Evolutionary conservation across 2,329 filamentous ascomycete genomes (phyloP).

Genomic region (Chrysoporthe austroafricana): DNA sequence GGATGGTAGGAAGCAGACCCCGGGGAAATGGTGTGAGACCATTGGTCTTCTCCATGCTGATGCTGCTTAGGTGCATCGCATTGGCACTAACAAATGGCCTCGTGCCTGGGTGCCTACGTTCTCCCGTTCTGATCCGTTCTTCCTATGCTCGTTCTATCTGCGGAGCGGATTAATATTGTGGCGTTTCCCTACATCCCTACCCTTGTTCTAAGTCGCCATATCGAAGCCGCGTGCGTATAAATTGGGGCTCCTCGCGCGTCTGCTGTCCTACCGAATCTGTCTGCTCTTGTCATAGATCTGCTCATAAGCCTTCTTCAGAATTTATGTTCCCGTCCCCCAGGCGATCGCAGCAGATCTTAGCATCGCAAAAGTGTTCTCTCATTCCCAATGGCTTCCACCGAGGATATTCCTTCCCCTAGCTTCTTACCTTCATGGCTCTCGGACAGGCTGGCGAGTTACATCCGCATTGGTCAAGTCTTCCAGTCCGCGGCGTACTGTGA

Average conservation of each 20-base stretch:
- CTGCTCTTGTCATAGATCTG: neutral
- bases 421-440: neutral
- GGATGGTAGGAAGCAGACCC: neutral
- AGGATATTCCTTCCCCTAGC: neutral
- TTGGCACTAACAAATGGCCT: neutral
- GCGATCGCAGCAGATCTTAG: neutral
- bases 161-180: conserved; percentile 15
- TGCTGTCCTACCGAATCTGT: neutral
- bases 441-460: neutral
- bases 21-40: conserved; percentile 19
- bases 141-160: neutral
- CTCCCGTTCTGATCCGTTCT: neutral
- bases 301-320: neutral
- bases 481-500: conserved; percentile 11
- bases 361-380: neutral
- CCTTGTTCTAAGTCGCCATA: neutral
- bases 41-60: conserved; percentile 19
- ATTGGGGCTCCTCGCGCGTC: neutral
- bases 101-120: neutral
- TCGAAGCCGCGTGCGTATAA: neutral
- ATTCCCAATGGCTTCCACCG: conserved; percentile 13
- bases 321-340: neutral
- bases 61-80: neutral
- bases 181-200: neutral
- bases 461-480: neutral